Evolutionary conservation across 495 filamentous ascomycete species (phyloP).

Genomic region (Hypoxylon lenormandii): DNA sequence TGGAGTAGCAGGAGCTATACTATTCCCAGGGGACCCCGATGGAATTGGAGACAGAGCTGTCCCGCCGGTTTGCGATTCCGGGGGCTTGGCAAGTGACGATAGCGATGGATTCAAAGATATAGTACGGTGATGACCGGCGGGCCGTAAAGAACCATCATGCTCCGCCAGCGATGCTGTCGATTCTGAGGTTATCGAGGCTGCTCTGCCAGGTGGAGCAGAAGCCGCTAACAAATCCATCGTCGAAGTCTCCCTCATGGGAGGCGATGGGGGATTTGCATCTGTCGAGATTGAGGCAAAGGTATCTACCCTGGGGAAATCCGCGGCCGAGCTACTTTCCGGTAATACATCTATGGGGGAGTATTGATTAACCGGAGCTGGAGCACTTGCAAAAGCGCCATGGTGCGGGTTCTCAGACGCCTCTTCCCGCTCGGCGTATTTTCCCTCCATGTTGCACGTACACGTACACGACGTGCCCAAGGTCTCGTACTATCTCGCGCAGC

Average conservation of each 20-base stretch:
- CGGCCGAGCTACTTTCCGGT: conserved; percentile 19
- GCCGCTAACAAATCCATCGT: conserved; percentile 40
- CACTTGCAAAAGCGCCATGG: conserved; percentile 18
- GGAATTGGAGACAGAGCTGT: conserved; percentile 39
- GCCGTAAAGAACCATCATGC: conserved; percentile 10
- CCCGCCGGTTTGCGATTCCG: conserved; percentile 30
- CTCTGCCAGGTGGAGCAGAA: conserved; percentile 44
- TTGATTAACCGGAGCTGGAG: conserved; percentile 36
- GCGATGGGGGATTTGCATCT: conserved; percentile 34
- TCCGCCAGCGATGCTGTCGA: conserved; percentile 36
- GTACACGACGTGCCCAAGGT: conserved; percentile 3
- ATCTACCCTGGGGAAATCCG: conserved; percentile 38
- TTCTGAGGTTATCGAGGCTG: conserved; percentile 40
- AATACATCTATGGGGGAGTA: conserved; percentile 28
- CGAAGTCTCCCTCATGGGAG: conserved; percentile 27
- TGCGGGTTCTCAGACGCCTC: conserved; percentile 30
- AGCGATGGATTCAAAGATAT: conserved; percentile 43
- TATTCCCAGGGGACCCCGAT: conserved; percentile 40
- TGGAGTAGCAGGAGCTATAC: conserved; percentile 27
- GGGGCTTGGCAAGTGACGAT: conserved; percentile 38
- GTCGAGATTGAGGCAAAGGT: conserved; percentile 29
- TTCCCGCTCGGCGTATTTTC: conserved; percentile 29
- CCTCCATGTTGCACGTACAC: conserved; percentile 39
- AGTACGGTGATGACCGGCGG: conserved; percentile 18
- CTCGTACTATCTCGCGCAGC: conserved; percentile 5